Conservation (phyloP, 1,139 yeast species). For the Wickerhamomyces sp. region DNA sequence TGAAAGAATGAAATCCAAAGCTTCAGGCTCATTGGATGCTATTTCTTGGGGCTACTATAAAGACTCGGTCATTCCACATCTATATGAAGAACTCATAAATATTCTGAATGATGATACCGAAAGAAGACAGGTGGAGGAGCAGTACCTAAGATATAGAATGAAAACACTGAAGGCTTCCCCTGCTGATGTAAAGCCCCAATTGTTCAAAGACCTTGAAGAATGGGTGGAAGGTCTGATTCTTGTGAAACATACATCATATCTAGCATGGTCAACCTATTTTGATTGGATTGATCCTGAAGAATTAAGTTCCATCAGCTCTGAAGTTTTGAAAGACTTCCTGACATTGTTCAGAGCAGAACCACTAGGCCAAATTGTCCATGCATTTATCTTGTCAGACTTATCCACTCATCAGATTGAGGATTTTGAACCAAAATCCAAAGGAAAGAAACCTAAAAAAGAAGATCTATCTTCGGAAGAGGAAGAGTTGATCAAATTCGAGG, state of each 20-base stretch:
- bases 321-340: constrained; percentile 44
- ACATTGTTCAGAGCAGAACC: constrained; percentile 57
- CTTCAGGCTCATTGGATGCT: constrained; percentile 37
- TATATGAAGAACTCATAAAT: constrained; percentile 56
- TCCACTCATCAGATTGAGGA: constrained; percentile 35
- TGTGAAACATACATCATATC: constrained; percentile 52
- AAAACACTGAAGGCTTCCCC: constrained; percentile 48
- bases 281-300: constrained; percentile 66
- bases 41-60: constrained; percentile 47
- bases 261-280: constrained; percentile 72
- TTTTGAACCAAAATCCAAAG: constrained; percentile 25
- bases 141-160: constrained; percentile 52
- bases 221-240: constrained; percentile 71
- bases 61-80: constrained; percentile 44
- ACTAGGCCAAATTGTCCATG: constrained; percentile 57
- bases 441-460: constrained; percentile 12
- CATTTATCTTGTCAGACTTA: constrained; percentile 58
- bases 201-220: constrained; percentile 42
- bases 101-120: constrained; percentile 56
- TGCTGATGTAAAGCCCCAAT: constrained; percentile 34
- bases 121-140: constrained; percentile 57
- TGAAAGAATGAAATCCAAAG: constrained; percentile 41
- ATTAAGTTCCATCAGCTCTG: constrained; percentile 46
- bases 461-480: constrained; percentile 18
- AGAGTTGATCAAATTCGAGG: constrained; percentile 19